Evolutionary conservation across 2,329 filamentous ascomycete genomes (phyloP), one percentile per base, ranked within the genome.

Genomic region (Tricladium varicosporioides): DNA sequence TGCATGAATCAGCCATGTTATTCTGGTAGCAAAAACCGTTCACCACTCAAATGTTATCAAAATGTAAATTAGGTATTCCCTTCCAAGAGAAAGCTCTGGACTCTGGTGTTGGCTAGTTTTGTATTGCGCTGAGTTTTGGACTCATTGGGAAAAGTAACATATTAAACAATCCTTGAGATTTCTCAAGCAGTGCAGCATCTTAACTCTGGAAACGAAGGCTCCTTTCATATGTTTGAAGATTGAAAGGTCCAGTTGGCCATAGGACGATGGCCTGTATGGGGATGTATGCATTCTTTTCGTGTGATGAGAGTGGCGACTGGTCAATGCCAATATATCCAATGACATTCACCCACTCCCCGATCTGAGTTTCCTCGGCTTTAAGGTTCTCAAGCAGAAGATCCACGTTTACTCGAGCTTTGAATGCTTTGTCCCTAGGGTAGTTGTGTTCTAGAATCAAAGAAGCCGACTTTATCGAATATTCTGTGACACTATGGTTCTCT

Each of bases 321-420:
- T 44, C 48, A 31, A 59, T 53, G 43, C 76, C 79, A 53, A 92
- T 77, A 70, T 95, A 95, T 5, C 92, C 93, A 63, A 97, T 83
- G 2, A 97, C 80, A 70, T 97, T 96, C 50, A 97, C 73, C 92
- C 92, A 97, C 58, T 87, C 81, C n/a, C 93, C 93, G 22, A 88
- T 75, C 51, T 85, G 80, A 52, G 88, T 80, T 51, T 89, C 79
- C 55, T 86, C 80, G 18, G 80, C 73, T 16, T 81, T 83, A 57
- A 94, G 74, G 9, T 75, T 79, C 65, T 86, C 80, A 5, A 96
- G 79, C 2, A 95, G 72, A 62, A 92, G 82, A 52, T 83, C 80
- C 58, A 95, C 80, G 66, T 94, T 84, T 36, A 96, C 89, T 40
- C 77, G 69, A 1, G 84, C 87, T 49, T 73, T 73, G 43, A 80